Evolutionary conservation across 441 rosid genomes (phyloP).

Genomic region (Populus hybrid): DNA sequence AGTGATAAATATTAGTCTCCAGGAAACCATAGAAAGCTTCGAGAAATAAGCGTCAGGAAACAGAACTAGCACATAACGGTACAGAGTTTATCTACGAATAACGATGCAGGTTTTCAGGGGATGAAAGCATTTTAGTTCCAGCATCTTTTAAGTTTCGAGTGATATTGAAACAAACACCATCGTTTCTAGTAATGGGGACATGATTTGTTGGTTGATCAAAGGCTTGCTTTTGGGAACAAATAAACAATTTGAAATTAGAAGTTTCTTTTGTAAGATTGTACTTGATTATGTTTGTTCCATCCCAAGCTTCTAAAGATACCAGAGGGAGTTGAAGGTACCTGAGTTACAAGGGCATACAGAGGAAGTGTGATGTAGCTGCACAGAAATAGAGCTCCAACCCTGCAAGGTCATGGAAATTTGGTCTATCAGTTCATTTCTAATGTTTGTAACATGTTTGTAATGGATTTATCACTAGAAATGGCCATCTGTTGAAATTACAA

Average conservation of each 20-base stretch:
- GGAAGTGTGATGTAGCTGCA: conserved; percentile 98
- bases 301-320: neutral
- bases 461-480: neutral
- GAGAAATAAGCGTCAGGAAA: neutral
- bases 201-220: neutral
- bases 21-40: no score
- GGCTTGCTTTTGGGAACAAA: neutral
- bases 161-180: neutral
- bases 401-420: conserved; percentile 26
- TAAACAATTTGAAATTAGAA: neutral
- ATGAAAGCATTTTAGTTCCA: no score
- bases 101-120: neutral
- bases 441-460: neutral
- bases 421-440: neutral
- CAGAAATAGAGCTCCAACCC: conserved; percentile 51
- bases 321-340: conserved; percentile 41
- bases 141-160: neutral
- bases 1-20: neutral
- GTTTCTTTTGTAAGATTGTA: neutral
- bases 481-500: neutral
- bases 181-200: neutral
- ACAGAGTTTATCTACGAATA: no score
- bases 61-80: neutral
- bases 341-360: conserved; percentile 85
- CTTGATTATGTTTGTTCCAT: neutral